A percentile compares a stretch with the other conserved stretches of the same genome.
Conservation (phyloP, 1,284 basidiomycete genomes). For the Microbotryum scabiosae region DNA sequence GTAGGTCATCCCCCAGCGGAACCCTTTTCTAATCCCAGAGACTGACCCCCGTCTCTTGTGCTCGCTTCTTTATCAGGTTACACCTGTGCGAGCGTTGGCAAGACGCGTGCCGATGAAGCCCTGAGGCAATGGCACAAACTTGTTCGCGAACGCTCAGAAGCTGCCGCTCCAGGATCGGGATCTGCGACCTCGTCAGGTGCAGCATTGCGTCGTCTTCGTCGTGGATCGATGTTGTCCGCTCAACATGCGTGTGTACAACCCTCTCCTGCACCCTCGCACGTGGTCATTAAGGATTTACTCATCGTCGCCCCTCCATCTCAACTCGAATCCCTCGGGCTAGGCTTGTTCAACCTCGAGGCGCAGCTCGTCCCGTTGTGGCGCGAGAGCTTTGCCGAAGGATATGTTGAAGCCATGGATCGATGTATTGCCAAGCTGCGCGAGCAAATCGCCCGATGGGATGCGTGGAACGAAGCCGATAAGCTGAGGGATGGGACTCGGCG, state of each 20-base stretch:
- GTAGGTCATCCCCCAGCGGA: not conserved
- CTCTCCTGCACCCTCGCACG: not conserved
- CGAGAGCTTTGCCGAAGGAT: conserved; percentile 9
- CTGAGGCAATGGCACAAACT: conserved; percentile 10
- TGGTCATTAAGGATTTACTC: conserved; percentile 16
- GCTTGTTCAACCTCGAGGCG: conserved; percentile 9
- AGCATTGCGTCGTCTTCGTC: not conserved
- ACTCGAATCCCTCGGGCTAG: conserved; percentile 11
- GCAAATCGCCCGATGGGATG: conserved; percentile 11
- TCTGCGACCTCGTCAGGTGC: not conserved
- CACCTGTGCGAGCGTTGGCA: conserved; percentile 5
- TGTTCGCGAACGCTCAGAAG: not conserved
- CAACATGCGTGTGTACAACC: too few species aligned
- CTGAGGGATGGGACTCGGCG: conserved; percentile 8
- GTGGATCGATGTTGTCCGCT: not conserved
- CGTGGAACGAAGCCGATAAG: conserved; percentile 17
- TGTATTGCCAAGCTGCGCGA: conserved; percentile 7
- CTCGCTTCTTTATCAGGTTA: conserved; percentile 1
- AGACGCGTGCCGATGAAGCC: conserved; percentile 16
- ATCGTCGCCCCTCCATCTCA: conserved; percentile 13
- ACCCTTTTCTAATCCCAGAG: not conserved
- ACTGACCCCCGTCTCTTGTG: not conserved
- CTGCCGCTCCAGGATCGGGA: not conserved
- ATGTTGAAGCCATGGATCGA: conserved; percentile 5
- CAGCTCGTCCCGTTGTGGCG: conserved; percentile 5